Base-by-base conservation (phyloP, 129 eudicot species). In the Smallanthus sonchifolius region DNA sequence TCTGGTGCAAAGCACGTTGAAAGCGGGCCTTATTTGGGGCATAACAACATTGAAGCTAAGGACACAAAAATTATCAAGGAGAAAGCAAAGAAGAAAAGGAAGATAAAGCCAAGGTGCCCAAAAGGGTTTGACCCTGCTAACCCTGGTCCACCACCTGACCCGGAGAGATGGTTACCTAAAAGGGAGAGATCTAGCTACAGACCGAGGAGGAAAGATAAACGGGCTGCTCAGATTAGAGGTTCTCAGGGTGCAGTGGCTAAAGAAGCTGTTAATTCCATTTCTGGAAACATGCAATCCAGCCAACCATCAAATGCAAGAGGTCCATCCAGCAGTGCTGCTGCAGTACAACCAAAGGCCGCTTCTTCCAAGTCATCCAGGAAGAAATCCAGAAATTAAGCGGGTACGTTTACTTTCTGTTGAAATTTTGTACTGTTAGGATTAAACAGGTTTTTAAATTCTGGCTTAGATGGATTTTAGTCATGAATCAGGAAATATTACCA, bases 61-160 rank as follows among this genome's bases (percentile, higher is more conserved):
- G 95, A 90, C 52, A 82, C 80, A 3, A 87, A 90, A 75, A 75
- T 52, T 65, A 90, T 60, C 72, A 90, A 92, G 86, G 95, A 86
- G 37, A 92, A 92, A 75, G 75, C 81, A 5, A 92, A 87, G 89
- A 89, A 88, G 92, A 87, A 92, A 60, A 84, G 96, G 77, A 92
- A 89, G 88, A 92, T 96, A 79, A 92, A 92, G 82, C 95, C 98
- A 3, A 89, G 30, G 87, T 92, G 89, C 79, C 97, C 97, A 6
- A 92, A 92, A 79, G 93, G 96, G 7, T 92, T 87, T 24, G 96
- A 92, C 81, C 97, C 94, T 7, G 89, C 91, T 19, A 89, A 92
- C 59, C 98, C 98, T 1, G 96, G 98, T 19, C 98, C 96, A n/a
- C 91, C 87, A 56, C 97, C 98, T 1, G 98, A 93, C 65, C 96